Base-by-base conservation (phyloP, 1,284 basidiomycete species). In the Ustilago cynodontis region DNA sequence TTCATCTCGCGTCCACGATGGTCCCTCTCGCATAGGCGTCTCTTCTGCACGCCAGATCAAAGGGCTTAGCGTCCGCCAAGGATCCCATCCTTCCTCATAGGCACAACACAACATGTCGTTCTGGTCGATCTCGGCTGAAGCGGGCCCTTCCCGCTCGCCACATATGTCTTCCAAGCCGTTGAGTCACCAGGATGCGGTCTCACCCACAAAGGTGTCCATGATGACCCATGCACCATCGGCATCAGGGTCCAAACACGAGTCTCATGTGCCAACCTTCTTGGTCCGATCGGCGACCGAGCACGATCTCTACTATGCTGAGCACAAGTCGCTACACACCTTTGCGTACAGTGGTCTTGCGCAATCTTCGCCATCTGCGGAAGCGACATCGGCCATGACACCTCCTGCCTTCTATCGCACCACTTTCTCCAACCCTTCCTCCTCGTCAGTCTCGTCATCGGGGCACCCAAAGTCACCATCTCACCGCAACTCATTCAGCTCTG, bases 401-500 rank as follows among this genome's bases (percentile, higher is more conserved):
- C 43, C 67, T 7, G 55, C 63, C 9, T 57, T 61, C 35, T 74
- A 65, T 33, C 73, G 65, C 55, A 71, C 71, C 33, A 67, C 72
- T 35, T 74, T 78, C 43, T 75, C 76, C 28, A 78, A 78, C 26
- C 76, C 76, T 29, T 78, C 76, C 1, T 64, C 76, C 3, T 74
- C 76, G 14, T 75, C 71, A 35, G 26, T 78, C 41, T 78, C 76
- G 0, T 78, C 76, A 7, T 56, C 59, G 5, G 66, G 76, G 16
- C 59, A 70, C 53, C 64, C 65, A 5, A 63, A 51, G 47, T 65
- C 76, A 0, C 62, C 66, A 4, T 71, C 76, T 5, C 69, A 71
- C 50, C 71, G 76, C 56, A 78, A 75, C 55, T 78, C 76, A 11
- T 75, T 78, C 65, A 74, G 71, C 64, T 78, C 76, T 10, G 59